Percentiles rank a stretch among this genome's conserved stretches.
phyloP scores from a whole-genome alignment of 768 basidiomycete species.

The Trametes meyenii region DNA sequence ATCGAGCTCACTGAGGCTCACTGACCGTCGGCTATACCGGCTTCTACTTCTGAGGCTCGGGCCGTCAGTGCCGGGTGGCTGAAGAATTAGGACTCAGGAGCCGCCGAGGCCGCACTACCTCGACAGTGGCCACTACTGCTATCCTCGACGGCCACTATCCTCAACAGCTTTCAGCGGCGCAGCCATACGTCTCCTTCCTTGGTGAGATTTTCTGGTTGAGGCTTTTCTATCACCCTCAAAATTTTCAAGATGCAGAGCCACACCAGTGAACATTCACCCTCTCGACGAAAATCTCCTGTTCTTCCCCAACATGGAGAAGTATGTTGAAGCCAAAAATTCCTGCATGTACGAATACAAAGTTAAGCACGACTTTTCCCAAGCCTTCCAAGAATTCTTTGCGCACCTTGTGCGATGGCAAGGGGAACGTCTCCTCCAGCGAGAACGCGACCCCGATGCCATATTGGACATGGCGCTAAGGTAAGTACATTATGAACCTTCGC shows the following conservation, averaged over 20 bases:
- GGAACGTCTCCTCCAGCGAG: not conserved
- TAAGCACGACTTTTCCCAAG: slow-evolving; percentile 2
- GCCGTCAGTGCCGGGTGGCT: too few relatives aligned
- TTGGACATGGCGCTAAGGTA: slow-evolving; percentile 1
- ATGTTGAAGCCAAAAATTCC: not conserved
- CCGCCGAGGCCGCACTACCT: too few relatives aligned
- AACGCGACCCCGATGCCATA: not conserved
- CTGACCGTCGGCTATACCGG: too few relatives aligned
- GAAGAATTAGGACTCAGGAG: too few relatives aligned
- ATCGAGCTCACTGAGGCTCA: too few relatives aligned
- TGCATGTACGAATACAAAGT: slow-evolving; percentile 5
- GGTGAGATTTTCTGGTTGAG: too few relatives aligned
- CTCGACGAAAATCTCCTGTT: not conserved
- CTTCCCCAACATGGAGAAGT: slow-evolving; percentile 13
- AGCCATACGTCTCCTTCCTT: too few relatives aligned
- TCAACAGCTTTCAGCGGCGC: too few relatives aligned
- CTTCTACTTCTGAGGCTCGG: too few relatives aligned
- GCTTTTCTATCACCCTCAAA: not conserved
- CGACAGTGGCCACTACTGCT: too few relatives aligned
- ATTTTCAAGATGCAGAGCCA: too few relatives aligned
- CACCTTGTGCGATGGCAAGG: not conserved
- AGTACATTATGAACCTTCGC: not conserved
- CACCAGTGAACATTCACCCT: not conserved
- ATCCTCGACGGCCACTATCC: too few relatives aligned
- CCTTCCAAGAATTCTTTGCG: not conserved